phyloP scores from a whole-genome alignment of 192 early-diverging fungal species.

The Dissophora ornata region DNA sequence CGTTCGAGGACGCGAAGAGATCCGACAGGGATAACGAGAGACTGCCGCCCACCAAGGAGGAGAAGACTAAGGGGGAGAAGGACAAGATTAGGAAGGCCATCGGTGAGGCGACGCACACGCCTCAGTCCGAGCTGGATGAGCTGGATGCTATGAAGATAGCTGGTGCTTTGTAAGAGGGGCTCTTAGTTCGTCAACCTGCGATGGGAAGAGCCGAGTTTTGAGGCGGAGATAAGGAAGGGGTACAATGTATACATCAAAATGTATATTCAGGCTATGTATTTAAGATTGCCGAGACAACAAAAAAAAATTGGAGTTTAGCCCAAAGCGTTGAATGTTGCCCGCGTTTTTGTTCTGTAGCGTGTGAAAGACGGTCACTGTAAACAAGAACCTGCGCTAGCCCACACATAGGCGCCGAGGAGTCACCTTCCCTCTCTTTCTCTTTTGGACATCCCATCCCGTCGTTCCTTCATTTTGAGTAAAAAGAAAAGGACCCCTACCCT shows the following conservation, averaged over 20 bases:
- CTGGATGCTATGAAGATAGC: slow-evolving; percentile 47
- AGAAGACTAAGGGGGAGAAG: slow-evolving; percentile 54
- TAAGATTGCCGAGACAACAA: too few species aligned
- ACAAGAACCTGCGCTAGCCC: too few species aligned
- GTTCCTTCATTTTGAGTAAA: background rate
- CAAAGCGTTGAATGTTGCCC: too few species aligned
- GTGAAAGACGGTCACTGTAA: too few species aligned
- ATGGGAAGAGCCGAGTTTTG: too few species aligned
- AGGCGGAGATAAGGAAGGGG: too few species aligned
- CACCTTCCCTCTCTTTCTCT: slow-evolving; percentile 14
- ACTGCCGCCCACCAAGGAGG: slow-evolving; percentile 80
- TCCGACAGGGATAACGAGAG: slow-evolving; percentile 95
- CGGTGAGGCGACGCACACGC: slow-evolving; percentile 39
- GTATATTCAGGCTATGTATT: too few species aligned
- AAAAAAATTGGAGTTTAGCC: too few species aligned
- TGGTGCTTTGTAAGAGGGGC: slow-evolving; percentile 20
- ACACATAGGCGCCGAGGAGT: background rate
- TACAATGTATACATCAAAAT: too few species aligned
- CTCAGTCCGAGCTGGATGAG: slow-evolving; percentile 49
- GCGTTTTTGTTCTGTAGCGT: too few species aligned
- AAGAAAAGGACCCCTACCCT: background rate
- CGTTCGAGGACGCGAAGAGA: slow-evolving; percentile 92
- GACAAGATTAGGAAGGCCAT: slow-evolving; percentile 48
- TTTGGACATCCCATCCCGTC: slow-evolving; percentile 38
- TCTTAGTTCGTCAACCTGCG: too few species aligned